Conservation (phyloP, 148 eudicot genomes). For the Chenopodium album region DNA sequence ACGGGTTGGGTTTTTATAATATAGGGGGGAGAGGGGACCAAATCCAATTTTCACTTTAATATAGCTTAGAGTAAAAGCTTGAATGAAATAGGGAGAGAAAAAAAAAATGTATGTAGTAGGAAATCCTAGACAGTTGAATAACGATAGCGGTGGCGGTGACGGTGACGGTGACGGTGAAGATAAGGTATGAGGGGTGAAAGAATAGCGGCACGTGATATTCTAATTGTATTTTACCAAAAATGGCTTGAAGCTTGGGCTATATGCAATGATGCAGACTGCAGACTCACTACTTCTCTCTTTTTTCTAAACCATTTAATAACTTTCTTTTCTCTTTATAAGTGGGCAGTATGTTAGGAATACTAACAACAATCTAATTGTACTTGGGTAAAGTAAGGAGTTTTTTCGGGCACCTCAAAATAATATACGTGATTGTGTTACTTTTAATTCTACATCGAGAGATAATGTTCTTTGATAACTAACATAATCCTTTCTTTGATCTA, state of each 20-base stretch:
- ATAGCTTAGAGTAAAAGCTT: background rate
- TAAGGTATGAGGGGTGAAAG: background rate
- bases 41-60: background rate
- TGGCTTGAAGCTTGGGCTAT: background rate
- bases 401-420: too few relatives aligned
- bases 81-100: background rate
- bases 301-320: too few relatives aligned
- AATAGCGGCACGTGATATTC: background rate
- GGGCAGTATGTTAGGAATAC: too few relatives aligned
- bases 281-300: background rate
- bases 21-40: background rate
- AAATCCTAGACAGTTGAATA: background rate
- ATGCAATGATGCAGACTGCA: background rate
- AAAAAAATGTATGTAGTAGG: background rate
- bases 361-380: too few relatives aligned
- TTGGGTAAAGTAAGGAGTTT: too few relatives aligned
- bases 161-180: background rate
- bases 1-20: too few relatives aligned
- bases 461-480: too few relatives aligned
- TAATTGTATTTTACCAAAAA: background rate
- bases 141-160: background rate
- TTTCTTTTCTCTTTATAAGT: too few relatives aligned
- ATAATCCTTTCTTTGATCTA: too few relatives aligned
- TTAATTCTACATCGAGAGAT: too few relatives aligned
- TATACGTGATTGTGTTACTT: too few relatives aligned